Evolutionary conservation across 2,329 filamentous ascomycete species (phyloP), one percentile per base, ranked within the genome.

Genomic region (Claviceps spartinae): DNA sequence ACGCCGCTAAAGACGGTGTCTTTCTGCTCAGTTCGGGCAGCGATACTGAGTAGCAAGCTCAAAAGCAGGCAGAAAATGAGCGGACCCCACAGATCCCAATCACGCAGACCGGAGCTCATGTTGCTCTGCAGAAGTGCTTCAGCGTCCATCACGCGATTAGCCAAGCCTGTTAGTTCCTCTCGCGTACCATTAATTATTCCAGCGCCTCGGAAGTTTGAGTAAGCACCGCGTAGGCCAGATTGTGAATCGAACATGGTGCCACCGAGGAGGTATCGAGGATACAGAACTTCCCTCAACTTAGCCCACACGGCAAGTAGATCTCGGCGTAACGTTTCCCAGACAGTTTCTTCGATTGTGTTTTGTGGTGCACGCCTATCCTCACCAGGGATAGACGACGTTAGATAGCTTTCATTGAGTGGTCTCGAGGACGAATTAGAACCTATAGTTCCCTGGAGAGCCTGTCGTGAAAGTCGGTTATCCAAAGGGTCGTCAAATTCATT

Each of bases 61-160:
- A 98, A 74, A 54, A 95, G 72, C 58, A 98, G 72, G 62, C 91
- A 96, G 73, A 98, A 98, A 58, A 98, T 82, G 52, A 98, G 74
- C 38, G 93, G 93, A 0, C 93, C 93, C 93, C 93, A 98, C 49
- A 98, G 78, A 75, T 98, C 93, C 93, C 93, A 98, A 71, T 98
- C 90, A 56, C 91, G 76, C 63, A 97, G 71, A 1, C 90, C 90
- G 49, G 94, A 86, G 58, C 85, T 91, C 88, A 96, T 94, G 64
- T 79, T 79, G 59, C 77, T 81, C 65, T 79, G 76, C 41, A 83
- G 69, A 58, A 84, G 65, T 41, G 72, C 66, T 65, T 84, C 81
- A n/a, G 79, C 68, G 65, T 84, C 81, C 68, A 83, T 72, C 58
- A 82, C 78, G 44, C 81, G 70, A 45, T 77, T 78, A 5, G 80